phyloP scores from a whole-genome alignment of 2,329 filamentous ascomycete species.

The Celoporthe dispersa region DNA sequence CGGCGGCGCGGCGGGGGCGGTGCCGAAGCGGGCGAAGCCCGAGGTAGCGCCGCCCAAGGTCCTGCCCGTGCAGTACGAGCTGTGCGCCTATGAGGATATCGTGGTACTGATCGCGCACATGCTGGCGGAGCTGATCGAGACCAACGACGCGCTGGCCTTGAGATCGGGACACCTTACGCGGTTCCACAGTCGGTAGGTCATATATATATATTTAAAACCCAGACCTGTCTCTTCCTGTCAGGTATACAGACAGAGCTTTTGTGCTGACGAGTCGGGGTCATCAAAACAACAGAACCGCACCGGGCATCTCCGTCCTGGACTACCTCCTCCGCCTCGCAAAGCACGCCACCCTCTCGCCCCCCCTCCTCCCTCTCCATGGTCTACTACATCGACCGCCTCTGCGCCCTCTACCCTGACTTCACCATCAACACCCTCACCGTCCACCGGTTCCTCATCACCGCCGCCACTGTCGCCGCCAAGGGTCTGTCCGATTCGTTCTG shows the following conservation, averaged over 20 bases:
- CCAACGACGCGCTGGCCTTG: constrained; percentile 87
- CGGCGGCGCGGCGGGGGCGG: constrained; percentile 33
- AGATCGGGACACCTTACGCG: constrained; percentile 85
- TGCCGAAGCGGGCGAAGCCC: constrained; percentile 59
- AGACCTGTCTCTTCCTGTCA: constrained; percentile 2
- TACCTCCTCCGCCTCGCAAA: constrained; percentile 92
- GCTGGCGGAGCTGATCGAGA: constrained; percentile 91
- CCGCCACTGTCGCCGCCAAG: constrained; percentile 93
- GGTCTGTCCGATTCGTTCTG: constrained; percentile 96
- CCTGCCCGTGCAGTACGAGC: constrained; percentile 77
- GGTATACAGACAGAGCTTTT: too few species aligned
- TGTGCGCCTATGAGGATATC: constrained; percentile 81
- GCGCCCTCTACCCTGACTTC: constrained; percentile 89
- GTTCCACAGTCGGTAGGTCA: constrained; percentile 83
- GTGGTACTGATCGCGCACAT: constrained; percentile 92
- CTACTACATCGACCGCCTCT: constrained; percentile 96
- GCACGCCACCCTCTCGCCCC: constrained; percentile 90
- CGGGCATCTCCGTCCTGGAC: constrained; percentile 91
- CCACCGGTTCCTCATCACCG: constrained; percentile 95
- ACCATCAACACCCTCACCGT: constrained; percentile 96
- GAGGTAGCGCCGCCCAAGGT: constrained; percentile 57
- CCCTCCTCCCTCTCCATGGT: constrained; percentile 98
- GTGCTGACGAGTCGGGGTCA: background rate
- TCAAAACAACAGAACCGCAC: constrained; percentile 58
- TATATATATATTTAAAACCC: too few species aligned